phyloP scores from a whole-genome alignment of 73 alveolate genomes.

The Paramecium sonneborni region DNA sequence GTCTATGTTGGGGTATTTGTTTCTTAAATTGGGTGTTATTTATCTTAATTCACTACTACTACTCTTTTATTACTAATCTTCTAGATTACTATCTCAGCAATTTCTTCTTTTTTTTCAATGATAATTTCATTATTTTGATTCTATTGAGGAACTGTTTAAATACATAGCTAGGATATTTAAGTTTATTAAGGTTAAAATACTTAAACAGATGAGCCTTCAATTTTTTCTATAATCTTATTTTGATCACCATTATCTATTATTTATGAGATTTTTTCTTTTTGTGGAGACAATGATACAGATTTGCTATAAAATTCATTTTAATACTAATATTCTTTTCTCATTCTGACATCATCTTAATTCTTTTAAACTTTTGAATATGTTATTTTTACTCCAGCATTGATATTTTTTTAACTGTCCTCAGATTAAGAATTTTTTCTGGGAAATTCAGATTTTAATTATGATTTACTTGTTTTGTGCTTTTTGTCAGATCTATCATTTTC shows the following conservation, averaged over 20 bases:
- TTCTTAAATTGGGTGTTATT: not conserved
- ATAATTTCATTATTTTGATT: not conserved
- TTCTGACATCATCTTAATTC: not conserved
- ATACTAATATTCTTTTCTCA: not conserved
- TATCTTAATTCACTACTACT: not conserved
- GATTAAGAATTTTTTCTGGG: not conserved
- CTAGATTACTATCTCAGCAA: not conserved
- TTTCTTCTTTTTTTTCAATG: not conserved
- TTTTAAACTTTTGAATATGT: not conserved
- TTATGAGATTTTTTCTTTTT: no score
- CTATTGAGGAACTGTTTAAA: not conserved
- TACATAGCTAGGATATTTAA: not conserved
- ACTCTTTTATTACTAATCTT: not conserved
- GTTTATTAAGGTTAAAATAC: not conserved
- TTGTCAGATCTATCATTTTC: not conserved
- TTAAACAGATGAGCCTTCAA: not conserved
- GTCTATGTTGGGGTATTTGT: not conserved
- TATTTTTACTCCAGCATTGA: not conserved
- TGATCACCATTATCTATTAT: not conserved
- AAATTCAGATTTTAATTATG: not conserved
- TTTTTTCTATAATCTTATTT: not conserved
- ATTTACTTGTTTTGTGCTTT: not conserved
- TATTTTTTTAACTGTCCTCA: not conserved
- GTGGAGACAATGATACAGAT: not conserved
- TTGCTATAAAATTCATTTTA: not conserved